Evolutionary conservation across 345 rosid genomes (phyloP).

Genomic region (Geranium rotundifolium): DNA sequence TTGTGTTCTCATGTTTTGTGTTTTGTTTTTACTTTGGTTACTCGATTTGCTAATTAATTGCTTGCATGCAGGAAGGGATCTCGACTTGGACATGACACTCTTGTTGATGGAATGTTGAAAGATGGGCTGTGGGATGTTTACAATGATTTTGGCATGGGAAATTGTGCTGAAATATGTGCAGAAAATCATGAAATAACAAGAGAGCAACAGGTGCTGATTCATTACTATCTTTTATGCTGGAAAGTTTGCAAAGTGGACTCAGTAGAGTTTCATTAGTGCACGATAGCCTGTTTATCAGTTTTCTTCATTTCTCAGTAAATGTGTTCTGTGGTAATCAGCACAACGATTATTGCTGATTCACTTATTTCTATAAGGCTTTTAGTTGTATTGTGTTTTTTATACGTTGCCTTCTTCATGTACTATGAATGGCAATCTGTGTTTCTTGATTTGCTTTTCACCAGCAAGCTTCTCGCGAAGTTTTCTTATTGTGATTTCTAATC

Average conservation of each 20-base stretch:
- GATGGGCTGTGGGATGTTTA: constrained; percentile 99
- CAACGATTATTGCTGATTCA: too few relatives aligned
- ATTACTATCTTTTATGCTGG: background rate
- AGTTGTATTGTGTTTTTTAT: background rate
- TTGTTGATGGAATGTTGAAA: constrained; percentile 92
- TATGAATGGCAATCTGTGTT: background rate
- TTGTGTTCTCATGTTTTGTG: constrained; percentile 1
- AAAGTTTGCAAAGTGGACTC: background rate
- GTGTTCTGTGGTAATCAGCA: too few relatives aligned
- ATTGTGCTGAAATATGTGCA: constrained; percentile 87
- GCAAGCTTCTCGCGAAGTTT: background rate
- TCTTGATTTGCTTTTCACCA: background rate
- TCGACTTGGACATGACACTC: constrained; percentile 82
- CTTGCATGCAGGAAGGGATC: constrained; percentile 75
- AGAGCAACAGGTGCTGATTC: constrained; percentile 62
- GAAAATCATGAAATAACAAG: constrained; percentile 61
- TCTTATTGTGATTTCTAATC: background rate
- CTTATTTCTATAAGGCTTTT: background rate
- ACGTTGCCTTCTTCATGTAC: background rate
- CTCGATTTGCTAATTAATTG: constrained; percentile 14
- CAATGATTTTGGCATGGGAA: constrained; percentile 88
- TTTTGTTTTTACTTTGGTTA: background rate
- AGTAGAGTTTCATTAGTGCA: too few relatives aligned
- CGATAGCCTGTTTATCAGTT: too few relatives aligned
- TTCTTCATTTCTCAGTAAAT: too few relatives aligned